Evolutionary conservation across 768 basidiomycete genomes (phyloP), one percentile per base, ranked within the genome.

Genomic region (Xerocomus potaroensis): DNA sequence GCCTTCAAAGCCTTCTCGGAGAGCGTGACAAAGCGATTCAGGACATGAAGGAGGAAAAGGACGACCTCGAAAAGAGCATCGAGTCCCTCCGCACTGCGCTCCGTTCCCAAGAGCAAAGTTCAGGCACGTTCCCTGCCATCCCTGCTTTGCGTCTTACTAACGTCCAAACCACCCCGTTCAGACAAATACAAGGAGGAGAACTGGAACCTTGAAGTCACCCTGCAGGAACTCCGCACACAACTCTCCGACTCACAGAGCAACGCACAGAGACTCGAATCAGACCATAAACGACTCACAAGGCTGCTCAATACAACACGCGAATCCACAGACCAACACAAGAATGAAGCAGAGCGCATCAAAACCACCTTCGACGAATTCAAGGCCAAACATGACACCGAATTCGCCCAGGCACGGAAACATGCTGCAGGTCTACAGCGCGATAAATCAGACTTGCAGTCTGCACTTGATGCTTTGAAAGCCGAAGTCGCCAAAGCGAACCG

Each of bases 101-200:
- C n/a, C 74, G 80, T 53, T 75, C 83, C 39, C 87, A 92, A 59
- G 90, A 96, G 68, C 80, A 84, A 64, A 85, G 74, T 49, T 76
- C 87, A 48, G 91, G 91, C 86, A 54, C 44, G 80, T 67, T 21
- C 15, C 11, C 26, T 40, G 1, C 16, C 16, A n/a, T 31, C 23
- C 7, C 24, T 22, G 26, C 24, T 4, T 45, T 18, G 39, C 23
- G 32, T 45, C n/a, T 2, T 22, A 52, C 27, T 45, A 8, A 59
- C 8, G 2, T 11, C 8, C 19, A 24, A 27, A 27, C 49, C 40
- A 31, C 12, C 35, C 35, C 19, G 43, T 46, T 23, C 59, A 86
- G 95, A 97, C 65, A 91, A 92, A 53, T 95, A 83, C 80, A 92
- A 92, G 69, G 95, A 98, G 69, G 92, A 94, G 69, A 98, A 96